Evolutionary conservation across 257 asterid genomes (phyloP).

Genomic region (Salvia rosmarinus): DNA sequence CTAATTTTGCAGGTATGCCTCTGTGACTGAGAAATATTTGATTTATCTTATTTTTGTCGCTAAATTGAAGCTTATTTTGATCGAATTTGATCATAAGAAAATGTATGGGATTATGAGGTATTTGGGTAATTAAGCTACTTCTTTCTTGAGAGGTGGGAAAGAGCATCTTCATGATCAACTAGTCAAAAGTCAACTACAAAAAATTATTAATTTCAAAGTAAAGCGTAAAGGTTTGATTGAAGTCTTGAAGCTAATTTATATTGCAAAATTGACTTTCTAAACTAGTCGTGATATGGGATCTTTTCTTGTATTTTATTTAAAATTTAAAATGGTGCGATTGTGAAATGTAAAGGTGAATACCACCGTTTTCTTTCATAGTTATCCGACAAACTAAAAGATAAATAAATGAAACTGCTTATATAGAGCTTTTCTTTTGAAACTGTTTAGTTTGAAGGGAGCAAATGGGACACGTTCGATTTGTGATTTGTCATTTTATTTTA

Average conservation of each 20-base stretch:
- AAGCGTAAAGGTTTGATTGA: neutral
- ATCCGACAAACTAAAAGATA: too few species aligned
- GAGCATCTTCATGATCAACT: neutral
- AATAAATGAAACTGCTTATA: too few species aligned
- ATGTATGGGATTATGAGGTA: neutral
- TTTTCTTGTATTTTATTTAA: too few species aligned
- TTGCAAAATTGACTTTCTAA: neutral
- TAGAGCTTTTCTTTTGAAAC: too few species aligned
- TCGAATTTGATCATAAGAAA: neutral
- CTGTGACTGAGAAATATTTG: neutral
- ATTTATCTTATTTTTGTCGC: neutral
- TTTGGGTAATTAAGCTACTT: too few species aligned
- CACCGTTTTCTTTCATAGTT: neutral
- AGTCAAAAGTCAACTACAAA: neutral
- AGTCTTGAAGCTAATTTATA: neutral
- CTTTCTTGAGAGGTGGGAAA: conserved; percentile 14
- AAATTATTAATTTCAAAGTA: neutral
- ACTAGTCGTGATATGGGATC: neutral
- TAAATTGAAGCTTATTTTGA: neutral
- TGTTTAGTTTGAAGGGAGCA: neutral
- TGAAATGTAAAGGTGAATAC: neutral
- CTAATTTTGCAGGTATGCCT: conserved; percentile 50
- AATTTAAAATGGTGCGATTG: neutral
- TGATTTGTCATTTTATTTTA: too few species aligned
- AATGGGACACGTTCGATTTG: neutral